These are phyloP conservation scores for Zymoseptoria crescenta DNA, from an alignment of 2,329 filamentous ascomycete genomes.

Conservation along the genomic window DNA sequence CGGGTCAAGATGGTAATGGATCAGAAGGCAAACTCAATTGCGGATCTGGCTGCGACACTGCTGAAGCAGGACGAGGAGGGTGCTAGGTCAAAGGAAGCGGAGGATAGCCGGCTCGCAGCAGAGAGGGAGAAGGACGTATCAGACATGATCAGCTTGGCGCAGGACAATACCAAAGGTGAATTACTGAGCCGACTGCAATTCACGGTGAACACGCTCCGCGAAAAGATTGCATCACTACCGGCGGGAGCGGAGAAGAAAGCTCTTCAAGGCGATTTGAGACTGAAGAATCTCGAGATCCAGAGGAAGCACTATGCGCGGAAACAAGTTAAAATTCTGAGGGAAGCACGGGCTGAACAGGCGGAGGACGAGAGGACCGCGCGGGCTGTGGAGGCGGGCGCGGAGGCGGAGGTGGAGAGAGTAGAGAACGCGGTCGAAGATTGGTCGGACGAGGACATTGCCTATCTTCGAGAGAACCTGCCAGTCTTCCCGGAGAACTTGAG, in stretches of 20 bases:
- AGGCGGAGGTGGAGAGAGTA: neutral
- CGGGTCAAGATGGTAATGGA: constrained; percentile 52
- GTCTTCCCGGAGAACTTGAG: neutral
- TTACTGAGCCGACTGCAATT: neutral
- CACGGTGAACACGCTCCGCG: neutral
- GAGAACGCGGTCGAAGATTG: constrained; percentile 1
- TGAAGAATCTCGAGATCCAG: neutral
- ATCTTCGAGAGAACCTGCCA: neutral
- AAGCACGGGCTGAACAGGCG: neutral
- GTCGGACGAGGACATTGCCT: constrained; percentile 1
- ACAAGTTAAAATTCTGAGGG: neutral
- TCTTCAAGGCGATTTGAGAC: neutral
- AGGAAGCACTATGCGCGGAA: neutral
- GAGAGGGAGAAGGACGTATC: constrained; percentile 12
- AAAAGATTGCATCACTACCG: neutral
- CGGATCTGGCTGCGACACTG: constrained; percentile 52
- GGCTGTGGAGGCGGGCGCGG: neutral
- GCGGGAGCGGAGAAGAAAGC: neutral
- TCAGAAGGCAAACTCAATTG: constrained; percentile 56
- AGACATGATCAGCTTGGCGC: constrained; percentile 17
- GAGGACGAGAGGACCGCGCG: no score
- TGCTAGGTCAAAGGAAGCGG: constrained; percentile 18
- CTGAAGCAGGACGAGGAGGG: constrained; percentile 39
- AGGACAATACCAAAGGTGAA: neutral
- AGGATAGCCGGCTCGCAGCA: constrained; percentile 1